Conservation (phyloP, 2,329 filamentous ascomycete species). For the Colletotrichum lentis region DNA sequence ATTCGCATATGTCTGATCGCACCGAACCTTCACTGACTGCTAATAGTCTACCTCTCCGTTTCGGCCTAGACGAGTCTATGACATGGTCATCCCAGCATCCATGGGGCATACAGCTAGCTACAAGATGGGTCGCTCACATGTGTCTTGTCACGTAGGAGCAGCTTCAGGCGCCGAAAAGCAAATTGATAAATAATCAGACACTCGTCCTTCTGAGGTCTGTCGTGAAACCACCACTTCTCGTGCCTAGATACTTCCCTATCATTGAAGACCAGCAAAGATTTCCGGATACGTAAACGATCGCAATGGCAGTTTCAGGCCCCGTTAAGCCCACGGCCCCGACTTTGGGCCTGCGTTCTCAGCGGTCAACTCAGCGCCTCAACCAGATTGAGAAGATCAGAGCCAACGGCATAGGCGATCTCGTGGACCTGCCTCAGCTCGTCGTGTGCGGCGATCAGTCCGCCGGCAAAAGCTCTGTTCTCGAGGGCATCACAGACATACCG, state of each 20-base stretch:
- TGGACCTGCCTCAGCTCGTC: constrained; percentile 57
- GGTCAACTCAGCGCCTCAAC: constrained; percentile 44
- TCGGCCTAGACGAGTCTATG: not conserved
- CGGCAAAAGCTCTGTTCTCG: constrained; percentile 66
- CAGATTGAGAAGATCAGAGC: constrained; percentile 49
- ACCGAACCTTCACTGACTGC: not conserved
- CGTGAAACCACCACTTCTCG: too few species aligned
- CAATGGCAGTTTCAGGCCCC: constrained; percentile 13
- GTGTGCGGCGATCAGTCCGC: constrained; percentile 65
- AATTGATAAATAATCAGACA: not conserved
- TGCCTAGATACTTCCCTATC: too few species aligned
- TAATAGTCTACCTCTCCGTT: not conserved
- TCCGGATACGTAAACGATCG: not conserved
- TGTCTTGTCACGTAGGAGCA: not conserved
- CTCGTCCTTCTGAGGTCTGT: too few species aligned
- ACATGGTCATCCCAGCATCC: not conserved
- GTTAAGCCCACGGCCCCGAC: not conserved
- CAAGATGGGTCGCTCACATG: not conserved
- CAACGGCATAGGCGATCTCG: constrained; percentile 47
- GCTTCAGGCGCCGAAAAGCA: not conserved
- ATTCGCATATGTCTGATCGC: not conserved
- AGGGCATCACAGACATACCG: constrained; percentile 63
- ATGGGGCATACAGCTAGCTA: not conserved
- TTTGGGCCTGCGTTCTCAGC: constrained; percentile 9
- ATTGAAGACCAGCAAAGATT: too few species aligned